Conservation (phyloP, 371 early-diverging fungal species). For the Lichtheimia ramosa region DNA sequence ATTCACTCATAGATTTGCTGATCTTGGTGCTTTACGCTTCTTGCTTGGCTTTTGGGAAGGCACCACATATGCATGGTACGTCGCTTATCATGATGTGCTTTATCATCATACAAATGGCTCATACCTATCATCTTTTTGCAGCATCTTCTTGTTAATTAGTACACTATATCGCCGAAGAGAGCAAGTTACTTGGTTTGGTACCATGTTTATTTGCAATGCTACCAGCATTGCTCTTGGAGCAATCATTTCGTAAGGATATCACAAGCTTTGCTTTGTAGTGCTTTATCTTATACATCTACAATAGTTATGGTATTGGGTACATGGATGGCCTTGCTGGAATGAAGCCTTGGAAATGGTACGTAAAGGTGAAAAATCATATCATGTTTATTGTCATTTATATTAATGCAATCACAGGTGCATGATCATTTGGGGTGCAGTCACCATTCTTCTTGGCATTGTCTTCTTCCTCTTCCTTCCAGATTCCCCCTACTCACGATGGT, state of each 20-base stretch:
- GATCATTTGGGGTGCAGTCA: slow-evolving; percentile 29
- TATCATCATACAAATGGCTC: neutral
- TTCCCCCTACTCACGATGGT: slow-evolving; percentile 22
- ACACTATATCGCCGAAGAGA: slow-evolving; percentile 35
- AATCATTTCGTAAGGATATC: slow-evolving; percentile 20
- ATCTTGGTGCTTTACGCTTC: slow-evolving; percentile 29
- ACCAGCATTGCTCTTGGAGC: slow-evolving; percentile 23
- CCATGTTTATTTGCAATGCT: slow-evolving; percentile 30
- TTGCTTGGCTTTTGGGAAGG: slow-evolving; percentile 34
- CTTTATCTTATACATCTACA: no score
- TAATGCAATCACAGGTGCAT: slow-evolving; percentile 22
- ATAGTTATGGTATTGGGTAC: slow-evolving; percentile 25
- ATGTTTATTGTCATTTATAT: neutral
- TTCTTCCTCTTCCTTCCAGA: slow-evolving; percentile 35
- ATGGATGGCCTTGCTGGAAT: slow-evolving; percentile 22
- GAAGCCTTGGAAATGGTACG: slow-evolving; percentile 36
- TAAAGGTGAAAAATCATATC: slow-evolving; percentile 3
- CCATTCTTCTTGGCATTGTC: slow-evolving; percentile 21
- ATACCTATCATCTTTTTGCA: slow-evolving; percentile 14
- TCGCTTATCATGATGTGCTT: neutral
- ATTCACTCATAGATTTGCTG: slow-evolving; percentile 24
- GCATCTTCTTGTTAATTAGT: slow-evolving; percentile 11
- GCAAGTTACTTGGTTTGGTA: slow-evolving; percentile 27
- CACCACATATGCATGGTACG: slow-evolving; percentile 10
- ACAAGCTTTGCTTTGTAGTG: no score